Conservation (phyloP, 192 early-diverging fungal genomes). For the Linnemannia hyalina region DNA sequence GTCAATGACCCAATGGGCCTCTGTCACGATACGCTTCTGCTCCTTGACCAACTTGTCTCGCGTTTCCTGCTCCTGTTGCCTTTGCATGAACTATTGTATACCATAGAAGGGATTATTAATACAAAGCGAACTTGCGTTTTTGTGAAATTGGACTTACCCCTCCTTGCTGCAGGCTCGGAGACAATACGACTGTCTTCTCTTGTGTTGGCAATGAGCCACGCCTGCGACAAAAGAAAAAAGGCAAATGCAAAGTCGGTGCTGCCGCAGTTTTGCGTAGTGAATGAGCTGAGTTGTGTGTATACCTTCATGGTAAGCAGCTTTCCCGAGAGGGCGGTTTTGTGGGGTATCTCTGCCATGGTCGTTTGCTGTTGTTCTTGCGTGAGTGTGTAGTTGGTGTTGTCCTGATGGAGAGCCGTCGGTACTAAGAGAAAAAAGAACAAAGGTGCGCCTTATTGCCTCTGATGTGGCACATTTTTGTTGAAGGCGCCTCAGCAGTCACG, state of each 20-base stretch:
- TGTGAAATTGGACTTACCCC: neutral
- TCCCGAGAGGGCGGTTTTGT: slow-evolving; percentile 40
- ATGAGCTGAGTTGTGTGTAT: neutral
- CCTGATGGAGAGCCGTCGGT: neutral
- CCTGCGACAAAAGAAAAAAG: neutral
- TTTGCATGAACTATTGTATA: slow-evolving; percentile 54
- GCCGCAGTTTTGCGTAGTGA: neutral
- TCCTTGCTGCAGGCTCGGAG: neutral
- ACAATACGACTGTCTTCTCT: neutral
- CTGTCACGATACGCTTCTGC: slow-evolving; percentile 32
- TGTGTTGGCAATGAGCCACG: neutral
- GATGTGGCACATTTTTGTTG: neutral
- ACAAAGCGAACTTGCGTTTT: neutral
- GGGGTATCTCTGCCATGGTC: slow-evolving; percentile 26
- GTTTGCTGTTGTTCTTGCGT: neutral
- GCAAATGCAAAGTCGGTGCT: neutral
- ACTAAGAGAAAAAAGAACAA: neutral
- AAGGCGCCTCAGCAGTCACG: neutral
- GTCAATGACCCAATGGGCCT: slow-evolving; percentile 53
- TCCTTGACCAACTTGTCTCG: slow-evolving; percentile 46
- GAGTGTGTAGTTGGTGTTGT: neutral
- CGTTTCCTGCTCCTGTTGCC: slow-evolving; percentile 48
- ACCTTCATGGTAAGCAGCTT: slow-evolving; percentile 48
- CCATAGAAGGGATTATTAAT: neutral
- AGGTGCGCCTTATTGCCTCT: neutral